Evolutionary conservation across 495 filamentous ascomycete genomes (phyloP).

Genomic region (Pyrenula massariospora): DNA sequence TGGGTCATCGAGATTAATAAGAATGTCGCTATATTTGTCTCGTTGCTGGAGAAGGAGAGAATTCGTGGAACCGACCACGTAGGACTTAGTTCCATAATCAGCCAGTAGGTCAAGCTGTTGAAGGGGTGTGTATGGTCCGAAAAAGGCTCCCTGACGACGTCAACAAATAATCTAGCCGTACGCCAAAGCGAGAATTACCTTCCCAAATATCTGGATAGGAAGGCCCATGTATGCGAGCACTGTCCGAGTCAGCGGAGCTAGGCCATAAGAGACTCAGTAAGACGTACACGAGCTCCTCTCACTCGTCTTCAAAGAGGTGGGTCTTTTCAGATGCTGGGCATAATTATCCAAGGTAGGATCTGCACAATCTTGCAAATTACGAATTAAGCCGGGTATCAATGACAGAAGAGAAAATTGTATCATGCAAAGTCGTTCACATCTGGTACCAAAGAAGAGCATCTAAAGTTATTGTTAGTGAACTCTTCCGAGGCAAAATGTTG

Average conservation of each 20-base stretch:
- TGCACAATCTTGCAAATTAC: constrained; percentile 78
- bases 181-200: constrained; percentile 36
- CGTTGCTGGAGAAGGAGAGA: constrained; percentile 85
- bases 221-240: constrained; percentile 89
- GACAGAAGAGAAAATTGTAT: constrained; percentile 95
- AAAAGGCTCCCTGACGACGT: constrained; percentile 74
- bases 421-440: constrained; percentile 93
- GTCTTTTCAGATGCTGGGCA: constrained; percentile 59
- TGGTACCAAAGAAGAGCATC: constrained; percentile 98
- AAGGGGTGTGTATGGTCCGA: constrained; percentile 91
- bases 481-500: neutral
- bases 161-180: too few species aligned
- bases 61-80: constrained; percentile 95
- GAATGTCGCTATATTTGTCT: constrained; percentile 93
- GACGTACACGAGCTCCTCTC: constrained; percentile 67
- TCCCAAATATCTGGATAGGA: constrained; percentile 90
- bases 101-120: constrained; percentile 92
- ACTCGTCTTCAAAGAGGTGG: constrained; percentile 82
- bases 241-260: constrained; percentile 20
- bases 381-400: constrained; percentile 79
- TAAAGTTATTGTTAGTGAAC: constrained; percentile 21
- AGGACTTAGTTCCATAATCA: constrained; percentile 90
- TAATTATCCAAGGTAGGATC: constrained; percentile 82
- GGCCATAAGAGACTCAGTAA: neutral
- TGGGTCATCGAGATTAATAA: constrained; percentile 93